phyloP scores from a whole-genome alignment of 1,284 basidiomycete genomes.

The Rugosomyces carneus region DNA sequence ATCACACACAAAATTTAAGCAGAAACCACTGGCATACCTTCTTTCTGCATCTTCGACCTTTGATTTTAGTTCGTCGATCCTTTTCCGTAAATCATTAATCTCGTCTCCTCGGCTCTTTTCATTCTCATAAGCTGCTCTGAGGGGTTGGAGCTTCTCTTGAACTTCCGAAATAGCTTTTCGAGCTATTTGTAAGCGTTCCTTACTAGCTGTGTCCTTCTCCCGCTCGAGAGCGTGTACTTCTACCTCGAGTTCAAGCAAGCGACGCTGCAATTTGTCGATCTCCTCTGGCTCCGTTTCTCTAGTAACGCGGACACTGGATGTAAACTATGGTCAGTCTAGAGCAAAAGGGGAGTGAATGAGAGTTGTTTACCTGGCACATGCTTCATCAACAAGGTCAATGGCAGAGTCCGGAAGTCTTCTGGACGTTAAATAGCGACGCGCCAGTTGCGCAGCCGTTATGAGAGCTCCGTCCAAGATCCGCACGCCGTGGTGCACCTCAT shows the following conservation, averaged over 20 bases:
- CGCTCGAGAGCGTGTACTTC: conserved; percentile 94
- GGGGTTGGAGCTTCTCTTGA: conserved; percentile 86
- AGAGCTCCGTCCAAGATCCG: conserved; percentile 88
- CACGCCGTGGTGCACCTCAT: conserved; percentile 84
- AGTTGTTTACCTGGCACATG: conserved; percentile 70
- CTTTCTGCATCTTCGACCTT: conserved; percentile 96
- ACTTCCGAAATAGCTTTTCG: conserved; percentile 81
- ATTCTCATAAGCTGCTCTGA: conserved; percentile 85
- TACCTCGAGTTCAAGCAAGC: conserved; percentile 90
- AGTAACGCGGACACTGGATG: conserved; percentile 78
- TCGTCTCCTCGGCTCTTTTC: conserved; percentile 87
- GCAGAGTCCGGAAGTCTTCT: conserved; percentile 85
- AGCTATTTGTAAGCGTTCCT: conserved; percentile 78
- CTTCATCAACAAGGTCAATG: conserved; percentile 92
- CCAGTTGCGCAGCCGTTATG: conserved; percentile 87
- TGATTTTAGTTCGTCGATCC: conserved; percentile 87
- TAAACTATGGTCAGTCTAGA: not conserved
- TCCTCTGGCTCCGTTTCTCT: conserved; percentile 93
- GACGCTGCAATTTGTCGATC: conserved; percentile 91
- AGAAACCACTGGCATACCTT: conserved; percentile 40
- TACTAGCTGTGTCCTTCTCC: conserved; percentile 88
- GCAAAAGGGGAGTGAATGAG: not conserved
- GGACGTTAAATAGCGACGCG: conserved; percentile 90
- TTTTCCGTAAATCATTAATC: conserved; percentile 73
- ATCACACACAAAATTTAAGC: conserved; percentile 10